Evolutionary conservation across 208 protist species (phyloP).

Genomic region (Trichomonas tenax): DNA sequence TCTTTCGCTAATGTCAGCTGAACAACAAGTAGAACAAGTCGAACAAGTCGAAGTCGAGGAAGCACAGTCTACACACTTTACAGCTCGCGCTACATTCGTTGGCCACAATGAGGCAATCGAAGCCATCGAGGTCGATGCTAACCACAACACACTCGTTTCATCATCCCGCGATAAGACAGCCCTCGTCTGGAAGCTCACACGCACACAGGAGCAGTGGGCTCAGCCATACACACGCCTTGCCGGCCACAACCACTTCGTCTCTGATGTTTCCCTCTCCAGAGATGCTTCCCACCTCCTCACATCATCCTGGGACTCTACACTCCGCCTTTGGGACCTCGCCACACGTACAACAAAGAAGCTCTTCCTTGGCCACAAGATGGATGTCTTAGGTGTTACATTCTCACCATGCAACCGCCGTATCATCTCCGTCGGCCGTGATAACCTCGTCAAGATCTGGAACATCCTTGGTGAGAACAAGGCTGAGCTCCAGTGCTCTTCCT

Average conservation of each 20-base stretch:
- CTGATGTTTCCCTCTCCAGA: constrained; percentile 87
- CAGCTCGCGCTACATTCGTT: not conserved
- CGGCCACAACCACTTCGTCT: no score
- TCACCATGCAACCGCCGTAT: constrained; percentile 99
- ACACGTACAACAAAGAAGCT: constrained; percentile 64
- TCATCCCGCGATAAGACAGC: not conserved
- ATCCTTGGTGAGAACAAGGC: no score
- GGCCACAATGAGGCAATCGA: not conserved
- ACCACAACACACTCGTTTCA: not conserved
- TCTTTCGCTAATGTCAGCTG: no score
- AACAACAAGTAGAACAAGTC: not conserved
- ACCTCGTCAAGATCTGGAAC: no score
- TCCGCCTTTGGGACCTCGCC: constrained; percentile 93
- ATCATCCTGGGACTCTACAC: constrained; percentile 86
- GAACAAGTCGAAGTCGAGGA: not conserved
- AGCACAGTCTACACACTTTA: not conserved
- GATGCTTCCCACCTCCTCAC: constrained; percentile 92
- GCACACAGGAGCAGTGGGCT: no score
- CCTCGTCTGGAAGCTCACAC: not conserved
- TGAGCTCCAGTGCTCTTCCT: no score
- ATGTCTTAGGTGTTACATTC: no score
- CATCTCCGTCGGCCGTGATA: constrained; percentile 88
- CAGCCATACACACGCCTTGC: no score
- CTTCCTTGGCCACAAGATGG: constrained; percentile 73
- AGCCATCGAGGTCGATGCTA: not conserved